phyloP scores from a whole-genome alignment of 1,139 yeast genomes.

The Geotrichum carabidarum region DNA sequence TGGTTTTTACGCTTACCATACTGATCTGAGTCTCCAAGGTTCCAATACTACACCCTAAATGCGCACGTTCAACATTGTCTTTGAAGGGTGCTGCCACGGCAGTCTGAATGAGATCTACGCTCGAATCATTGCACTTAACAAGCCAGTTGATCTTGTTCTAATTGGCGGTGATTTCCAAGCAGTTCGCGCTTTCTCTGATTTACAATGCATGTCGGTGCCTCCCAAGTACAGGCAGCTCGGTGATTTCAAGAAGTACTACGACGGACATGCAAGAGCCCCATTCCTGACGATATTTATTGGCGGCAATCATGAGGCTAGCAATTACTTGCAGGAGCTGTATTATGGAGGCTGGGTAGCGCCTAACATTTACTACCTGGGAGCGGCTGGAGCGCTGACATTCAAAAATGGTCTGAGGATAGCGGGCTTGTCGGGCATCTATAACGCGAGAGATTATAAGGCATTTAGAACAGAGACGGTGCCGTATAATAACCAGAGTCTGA shows the following conservation, averaged over 20 bases:
- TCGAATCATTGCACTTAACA: conserved; percentile 30
- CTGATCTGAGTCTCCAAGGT: too few species aligned
- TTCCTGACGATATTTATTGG: conserved; percentile 78
- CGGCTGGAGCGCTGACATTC: conserved; percentile 53
- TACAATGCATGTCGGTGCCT: conserved; percentile 60
- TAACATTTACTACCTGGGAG: conserved; percentile 83
- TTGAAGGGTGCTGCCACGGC: conserved; percentile 96
- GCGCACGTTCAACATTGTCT: conserved; percentile 45
- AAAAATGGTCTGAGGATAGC: conserved; percentile 69
- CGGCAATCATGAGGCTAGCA: conserved; percentile 91
- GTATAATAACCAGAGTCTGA: conserved; percentile 42
- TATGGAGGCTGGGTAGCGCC: conserved; percentile 96
- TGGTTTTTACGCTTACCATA: too few species aligned
- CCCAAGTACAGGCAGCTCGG: conserved; percentile 53
- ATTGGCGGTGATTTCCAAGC: conserved; percentile 89
- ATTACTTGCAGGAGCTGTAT: conserved; percentile 64
- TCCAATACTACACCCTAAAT: not conserved
- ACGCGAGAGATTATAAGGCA: conserved; percentile 42
- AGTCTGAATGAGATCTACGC: conserved; percentile 59
- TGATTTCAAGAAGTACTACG: conserved; percentile 71
- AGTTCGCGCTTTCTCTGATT: conserved; percentile 57
- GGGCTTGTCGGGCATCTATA: conserved; percentile 83
- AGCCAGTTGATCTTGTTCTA: conserved; percentile 58
- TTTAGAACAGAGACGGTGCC: conserved; percentile 49
- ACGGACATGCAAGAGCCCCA: conserved; percentile 61